Conservation (phyloP, 345 rosid species). For the Geranium brycei region DNA sequence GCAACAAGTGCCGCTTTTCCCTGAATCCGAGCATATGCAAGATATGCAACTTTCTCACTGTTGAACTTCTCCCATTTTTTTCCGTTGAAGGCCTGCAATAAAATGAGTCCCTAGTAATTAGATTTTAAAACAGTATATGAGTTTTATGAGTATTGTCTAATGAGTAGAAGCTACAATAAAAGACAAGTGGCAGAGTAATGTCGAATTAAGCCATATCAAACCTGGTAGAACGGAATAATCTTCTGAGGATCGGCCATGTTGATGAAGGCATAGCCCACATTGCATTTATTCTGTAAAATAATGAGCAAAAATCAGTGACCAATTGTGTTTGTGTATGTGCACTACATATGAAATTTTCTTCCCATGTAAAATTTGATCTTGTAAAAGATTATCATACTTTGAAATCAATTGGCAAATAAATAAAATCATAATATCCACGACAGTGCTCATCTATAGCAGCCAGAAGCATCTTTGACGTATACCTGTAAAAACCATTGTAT, state of each 20-base stretch:
- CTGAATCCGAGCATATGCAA: conserved; percentile 81
- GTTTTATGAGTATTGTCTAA: not conserved
- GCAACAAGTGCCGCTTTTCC: conserved; percentile 77
- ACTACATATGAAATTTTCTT: not conserved
- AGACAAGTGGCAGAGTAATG: not conserved
- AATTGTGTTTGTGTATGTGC: not conserved
- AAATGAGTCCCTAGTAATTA: not conserved
- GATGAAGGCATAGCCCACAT: conserved; percentile 87
- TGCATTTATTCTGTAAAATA: conserved; percentile 63
- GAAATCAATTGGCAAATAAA: conserved; percentile 65
- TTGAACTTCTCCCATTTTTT: conserved; percentile 90
- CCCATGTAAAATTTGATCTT: not conserved
- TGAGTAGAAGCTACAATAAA: not conserved
- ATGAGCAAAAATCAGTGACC: not conserved
- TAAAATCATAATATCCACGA: conserved; percentile 51
- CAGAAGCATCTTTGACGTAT: conserved; percentile 53
- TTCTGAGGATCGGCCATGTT: conserved; percentile 68
- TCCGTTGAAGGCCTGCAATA: conserved; percentile 66
- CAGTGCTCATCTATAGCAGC: conserved; percentile 59
- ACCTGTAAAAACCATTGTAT: conserved; percentile 9
- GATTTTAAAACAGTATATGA: not conserved
- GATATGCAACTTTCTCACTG: conserved; percentile 79
- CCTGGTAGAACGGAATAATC: conserved; percentile 66
- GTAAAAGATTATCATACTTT: conserved; percentile 26
- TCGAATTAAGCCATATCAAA: conserved; percentile 4